Conservation (phyloP, 371 early-diverging fungal species). For the Parasitella parasitica region DNA sequence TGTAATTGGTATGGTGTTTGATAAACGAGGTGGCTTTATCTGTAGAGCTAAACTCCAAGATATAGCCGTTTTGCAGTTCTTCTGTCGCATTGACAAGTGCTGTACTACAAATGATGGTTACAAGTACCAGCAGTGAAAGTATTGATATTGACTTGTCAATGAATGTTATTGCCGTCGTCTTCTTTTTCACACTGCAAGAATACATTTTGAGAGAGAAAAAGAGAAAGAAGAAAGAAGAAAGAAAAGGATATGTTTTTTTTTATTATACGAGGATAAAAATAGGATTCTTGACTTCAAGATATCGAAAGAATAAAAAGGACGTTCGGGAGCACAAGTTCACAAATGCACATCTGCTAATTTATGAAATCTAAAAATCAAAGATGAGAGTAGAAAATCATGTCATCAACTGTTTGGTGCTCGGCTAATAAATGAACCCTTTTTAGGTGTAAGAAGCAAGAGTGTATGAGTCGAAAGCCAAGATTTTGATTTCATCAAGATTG, state of each 20-base stretch:
- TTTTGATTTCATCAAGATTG: background rate
- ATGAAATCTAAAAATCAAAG: too few relatives aligned
- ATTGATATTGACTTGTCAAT: background rate
- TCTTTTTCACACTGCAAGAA: too few relatives aligned
- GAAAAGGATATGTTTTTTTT: too few relatives aligned
- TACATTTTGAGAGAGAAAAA: too few relatives aligned
- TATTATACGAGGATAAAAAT: background rate
- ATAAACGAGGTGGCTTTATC: background rate
- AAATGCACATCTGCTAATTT: background rate
- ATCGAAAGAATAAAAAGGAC: background rate
- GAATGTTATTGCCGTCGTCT: background rate
- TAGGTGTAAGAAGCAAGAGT: background rate
- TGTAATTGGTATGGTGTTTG: background rate
- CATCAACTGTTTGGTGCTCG: background rate
- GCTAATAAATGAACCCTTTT: background rate
- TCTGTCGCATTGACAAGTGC: background rate
- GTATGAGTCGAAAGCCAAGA: background rate
- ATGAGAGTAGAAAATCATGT: background rate
- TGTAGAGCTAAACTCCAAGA: constrained; percentile 11
- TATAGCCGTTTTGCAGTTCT: background rate
- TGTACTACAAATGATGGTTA: background rate
- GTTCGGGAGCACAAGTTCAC: background rate
- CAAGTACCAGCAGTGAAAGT: background rate
- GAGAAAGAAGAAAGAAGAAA: too few relatives aligned
- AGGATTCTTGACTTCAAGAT: too few relatives aligned